Conservation (phyloP, 345 rosid genomes). For the Adansonia digitata region DNA sequence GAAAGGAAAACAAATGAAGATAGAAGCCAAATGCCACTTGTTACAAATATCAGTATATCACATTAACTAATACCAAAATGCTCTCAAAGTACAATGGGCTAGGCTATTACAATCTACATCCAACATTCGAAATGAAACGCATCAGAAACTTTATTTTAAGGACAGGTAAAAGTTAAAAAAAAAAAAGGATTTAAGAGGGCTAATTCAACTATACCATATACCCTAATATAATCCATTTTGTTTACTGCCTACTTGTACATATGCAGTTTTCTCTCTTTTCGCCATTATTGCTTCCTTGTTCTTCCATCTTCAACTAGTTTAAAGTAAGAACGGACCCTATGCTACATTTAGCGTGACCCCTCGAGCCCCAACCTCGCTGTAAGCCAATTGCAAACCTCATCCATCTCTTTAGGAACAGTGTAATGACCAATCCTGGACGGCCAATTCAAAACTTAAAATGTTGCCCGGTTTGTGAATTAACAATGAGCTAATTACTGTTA, state of each 20-base stretch:
- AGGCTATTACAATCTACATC: slow-evolving; percentile 1
- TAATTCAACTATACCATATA: slow-evolving; percentile 37
- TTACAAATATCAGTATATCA: not conserved
- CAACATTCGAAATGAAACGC: not conserved
- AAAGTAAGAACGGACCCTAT: slow-evolving; percentile 12
- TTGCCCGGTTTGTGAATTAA: not conserved
- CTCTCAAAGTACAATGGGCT: slow-evolving; percentile 9
- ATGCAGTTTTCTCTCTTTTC: slow-evolving; percentile 1
- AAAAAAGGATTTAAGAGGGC: slow-evolving; percentile 18
- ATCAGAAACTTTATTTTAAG: slow-evolving; percentile 28
- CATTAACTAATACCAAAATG: not conserved
- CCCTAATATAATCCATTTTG: slow-evolving; percentile 5
- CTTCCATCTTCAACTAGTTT: slow-evolving; percentile 24
- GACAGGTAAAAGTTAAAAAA: not conserved
- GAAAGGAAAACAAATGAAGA: not conserved
- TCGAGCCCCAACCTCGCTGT: slow-evolving; percentile 67
- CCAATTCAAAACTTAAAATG: slow-evolving; percentile 6
- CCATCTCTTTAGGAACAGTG: slow-evolving; percentile 84
- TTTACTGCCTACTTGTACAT: slow-evolving; percentile 20
- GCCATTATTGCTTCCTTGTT: slow-evolving; percentile 23
- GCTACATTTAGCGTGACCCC: slow-evolving; percentile 35
- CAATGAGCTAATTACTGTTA: not conserved
- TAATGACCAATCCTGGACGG: slow-evolving; percentile 82
- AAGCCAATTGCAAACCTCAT: slow-evolving; percentile 74
- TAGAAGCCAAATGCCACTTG: not conserved